These are phyloP conservation scores for Saccharomycopsis schoenii DNA, from an alignment of 805 yeast species.

Conservation along the genomic window DNA sequence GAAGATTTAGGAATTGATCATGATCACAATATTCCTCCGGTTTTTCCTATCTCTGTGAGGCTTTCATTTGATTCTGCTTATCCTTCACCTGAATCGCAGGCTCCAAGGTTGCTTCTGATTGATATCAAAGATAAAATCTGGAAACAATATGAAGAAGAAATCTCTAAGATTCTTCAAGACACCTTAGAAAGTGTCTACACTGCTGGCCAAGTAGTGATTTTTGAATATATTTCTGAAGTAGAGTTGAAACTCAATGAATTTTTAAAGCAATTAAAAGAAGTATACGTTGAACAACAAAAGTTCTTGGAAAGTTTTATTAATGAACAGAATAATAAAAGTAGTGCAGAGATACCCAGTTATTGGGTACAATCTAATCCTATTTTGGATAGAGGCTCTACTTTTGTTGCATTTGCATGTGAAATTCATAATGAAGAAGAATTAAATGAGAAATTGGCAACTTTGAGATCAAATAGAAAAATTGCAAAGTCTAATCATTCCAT, in stretches of 20 bases:
- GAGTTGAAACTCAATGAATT: slow-evolving; percentile 38
- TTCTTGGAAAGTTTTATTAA: slow-evolving; percentile 20
- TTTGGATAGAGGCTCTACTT: slow-evolving; percentile 75
- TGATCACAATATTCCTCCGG: slow-evolving; percentile 5
- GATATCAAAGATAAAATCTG: neutral
- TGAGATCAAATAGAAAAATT: slow-evolving; percentile 59
- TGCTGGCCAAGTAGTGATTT: slow-evolving; percentile 64
- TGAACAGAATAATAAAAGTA: slow-evolving; percentile 15
- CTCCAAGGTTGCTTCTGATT: neutral
- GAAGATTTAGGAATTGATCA: neutral
- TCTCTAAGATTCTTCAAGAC: slow-evolving; percentile 38
- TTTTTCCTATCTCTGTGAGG: slow-evolving; percentile 29
- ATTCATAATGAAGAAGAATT: slow-evolving; percentile 67
- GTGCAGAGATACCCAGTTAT: slow-evolving; percentile 44
- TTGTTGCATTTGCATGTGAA: slow-evolving; percentile 62
- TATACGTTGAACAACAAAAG: slow-evolving; percentile 15
- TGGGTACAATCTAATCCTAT: slow-evolving; percentile 77
- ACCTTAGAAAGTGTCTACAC: slow-evolving; percentile 43
- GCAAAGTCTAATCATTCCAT: slow-evolving; percentile 68
- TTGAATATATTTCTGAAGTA: slow-evolving; percentile 64
- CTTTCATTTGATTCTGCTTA: slow-evolving; percentile 63
- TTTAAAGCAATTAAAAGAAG: slow-evolving; percentile 20
- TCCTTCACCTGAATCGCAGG: slow-evolving; percentile 32
- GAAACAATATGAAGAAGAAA: slow-evolving; percentile 35
- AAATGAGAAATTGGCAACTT: slow-evolving; percentile 34